Base-by-base conservation (phyloP, 2,329 filamentous ascomycete species). In the Ophiognomonia clavigignenti-juglandacearum region DNA sequence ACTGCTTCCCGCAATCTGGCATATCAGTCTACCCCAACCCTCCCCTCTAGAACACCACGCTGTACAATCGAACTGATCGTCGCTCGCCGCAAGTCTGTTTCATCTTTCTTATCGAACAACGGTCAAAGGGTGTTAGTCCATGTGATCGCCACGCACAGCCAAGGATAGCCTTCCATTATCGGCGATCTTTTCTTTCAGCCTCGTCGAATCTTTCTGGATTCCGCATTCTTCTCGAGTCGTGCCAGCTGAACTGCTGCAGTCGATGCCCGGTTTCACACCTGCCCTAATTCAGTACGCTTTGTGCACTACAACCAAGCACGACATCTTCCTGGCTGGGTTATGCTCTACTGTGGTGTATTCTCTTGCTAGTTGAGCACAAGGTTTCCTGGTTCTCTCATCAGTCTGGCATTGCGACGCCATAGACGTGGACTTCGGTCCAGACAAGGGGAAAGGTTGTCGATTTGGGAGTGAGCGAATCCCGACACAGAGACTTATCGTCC, bases 401-500 rank as follows among this genome's bases (percentile, higher is more conserved):
- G n/a, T 44, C 45, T 32, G 26, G 45, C 27, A 29, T 32, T 37
- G 47, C 38, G 26, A 35, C 10, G 24, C 13, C 34, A 37, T 23
- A 20, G 39, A 18, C 35, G 29, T 39, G 27, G 27, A 45, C 23
- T 45, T 51, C 39, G 42, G 46, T 46, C 27, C 46, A 52, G 39
- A 46, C 39, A 35, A 34, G 23, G 46, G 38, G 19, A 29, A 34
- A 29, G 37, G 39, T 38, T 43, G 38, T 20, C 34, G 22, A 24
- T n/a, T 8, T 32, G 9, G 22, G 29, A 45, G 23, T 14, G 46
- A 20, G 48, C 54, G 51, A 57, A 53, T 54, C 51, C 46, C 24
- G 32, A 39, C n/a, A 5, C 48, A 45, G 45, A 35, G 36, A 16
- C 53, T 56, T 57, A 54, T 56, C 10, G 26, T 24, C 26, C 19